Percentiles rank a stretch among this genome's conserved stretches.
These are phyloP conservation scores for Podospora pseudocomata DNA, from an alignment of 495 filamentous ascomycete genomes.

Conservation along the genomic window DNA sequence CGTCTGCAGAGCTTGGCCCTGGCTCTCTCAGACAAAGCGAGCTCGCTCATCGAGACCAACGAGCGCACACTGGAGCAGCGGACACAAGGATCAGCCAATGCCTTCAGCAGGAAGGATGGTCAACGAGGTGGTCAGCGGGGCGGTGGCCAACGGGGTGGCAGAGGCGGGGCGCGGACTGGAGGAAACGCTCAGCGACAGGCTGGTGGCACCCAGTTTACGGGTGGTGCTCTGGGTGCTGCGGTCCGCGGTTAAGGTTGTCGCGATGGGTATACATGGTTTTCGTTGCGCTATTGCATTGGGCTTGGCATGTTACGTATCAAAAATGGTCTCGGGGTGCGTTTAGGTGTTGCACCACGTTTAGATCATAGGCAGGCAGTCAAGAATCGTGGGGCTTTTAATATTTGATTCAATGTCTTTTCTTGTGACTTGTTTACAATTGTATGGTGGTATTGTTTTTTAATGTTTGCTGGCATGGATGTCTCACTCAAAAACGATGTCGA, in stretches of 20 bases:
- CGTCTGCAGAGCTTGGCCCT: conserved; percentile 92
- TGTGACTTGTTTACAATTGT: background rate
- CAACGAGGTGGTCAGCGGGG: conserved; percentile 69
- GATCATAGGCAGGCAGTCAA: conserved; percentile 27
- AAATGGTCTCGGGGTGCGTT: conserved; percentile 25
- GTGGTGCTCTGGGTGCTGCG: conserved; percentile 54
- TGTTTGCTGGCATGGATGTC: background rate
- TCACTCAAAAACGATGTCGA: too few relatives aligned
- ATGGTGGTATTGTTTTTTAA: background rate
- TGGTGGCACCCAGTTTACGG: conserved; percentile 56
- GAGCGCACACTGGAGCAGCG: conserved; percentile 94
- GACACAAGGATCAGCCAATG: conserved; percentile 91
- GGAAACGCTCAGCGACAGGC: conserved; percentile 53
- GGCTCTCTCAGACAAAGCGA: conserved; percentile 92
- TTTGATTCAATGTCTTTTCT: background rate
- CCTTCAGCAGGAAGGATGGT: conserved; percentile 84
- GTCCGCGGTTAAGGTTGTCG: conserved; percentile 45
- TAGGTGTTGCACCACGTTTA: conserved; percentile 23
- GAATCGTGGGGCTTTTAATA: conserved; percentile 17
- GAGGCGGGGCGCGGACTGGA: conserved; percentile 59
- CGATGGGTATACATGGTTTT: conserved; percentile 24
- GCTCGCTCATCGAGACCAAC: conserved; percentile 91
- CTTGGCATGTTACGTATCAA: conserved; percentile 31
- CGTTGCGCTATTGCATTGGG: conserved; percentile 34
- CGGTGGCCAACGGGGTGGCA: conserved; percentile 61